These are phyloP conservation scores for Chlamydomonas schloesseri DNA, from an alignment of 139 green algal species.

Conservation along the genomic window DNA sequence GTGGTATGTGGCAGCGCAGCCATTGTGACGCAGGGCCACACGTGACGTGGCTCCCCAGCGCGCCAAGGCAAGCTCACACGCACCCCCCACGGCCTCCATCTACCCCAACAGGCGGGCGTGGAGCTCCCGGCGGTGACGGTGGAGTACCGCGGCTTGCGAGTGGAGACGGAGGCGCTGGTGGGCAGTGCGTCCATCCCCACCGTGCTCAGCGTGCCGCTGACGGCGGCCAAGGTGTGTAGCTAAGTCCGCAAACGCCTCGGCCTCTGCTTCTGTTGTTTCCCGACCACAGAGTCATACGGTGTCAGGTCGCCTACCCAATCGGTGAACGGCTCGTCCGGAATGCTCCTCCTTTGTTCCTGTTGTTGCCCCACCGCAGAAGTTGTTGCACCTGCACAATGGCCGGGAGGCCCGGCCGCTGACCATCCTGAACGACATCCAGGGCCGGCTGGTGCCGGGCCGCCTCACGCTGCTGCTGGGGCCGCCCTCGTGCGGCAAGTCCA, in stretches of 20 bases:
- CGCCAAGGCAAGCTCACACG: too few relatives aligned
- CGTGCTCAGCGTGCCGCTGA: conserved; percentile 65
- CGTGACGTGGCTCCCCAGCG: too few relatives aligned
- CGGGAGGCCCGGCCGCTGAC: conserved; percentile 13
- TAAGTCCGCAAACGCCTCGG: too few relatives aligned
- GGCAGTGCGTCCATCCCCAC: conserved; percentile 67
- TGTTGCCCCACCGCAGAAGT: neutral
- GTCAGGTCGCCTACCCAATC: too few relatives aligned
- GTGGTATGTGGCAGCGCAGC: too few relatives aligned
- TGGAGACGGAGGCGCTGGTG: conserved; percentile 79
- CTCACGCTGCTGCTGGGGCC: conserved; percentile 81
- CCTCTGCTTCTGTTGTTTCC: too few relatives aligned
- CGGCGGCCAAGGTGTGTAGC: conserved; percentile 61
- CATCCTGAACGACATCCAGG: conserved; percentile 29
- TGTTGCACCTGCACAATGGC: conserved; percentile 7
- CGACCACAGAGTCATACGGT: too few relatives aligned
- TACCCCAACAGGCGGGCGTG: conserved; percentile 19
- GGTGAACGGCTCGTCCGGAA: too few relatives aligned
- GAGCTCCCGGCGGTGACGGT: conserved; percentile 47
- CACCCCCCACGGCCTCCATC: too few relatives aligned
- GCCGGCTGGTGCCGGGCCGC: conserved; percentile 50
- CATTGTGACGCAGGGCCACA: too few relatives aligned
- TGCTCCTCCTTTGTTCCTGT: too few relatives aligned
- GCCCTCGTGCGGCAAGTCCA: conserved; percentile 75
- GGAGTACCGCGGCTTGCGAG: conserved; percentile 75